phyloP scores from a whole-genome alignment of 1,284 basidiomycete genomes.

The Fomitopsis palustris region DNA sequence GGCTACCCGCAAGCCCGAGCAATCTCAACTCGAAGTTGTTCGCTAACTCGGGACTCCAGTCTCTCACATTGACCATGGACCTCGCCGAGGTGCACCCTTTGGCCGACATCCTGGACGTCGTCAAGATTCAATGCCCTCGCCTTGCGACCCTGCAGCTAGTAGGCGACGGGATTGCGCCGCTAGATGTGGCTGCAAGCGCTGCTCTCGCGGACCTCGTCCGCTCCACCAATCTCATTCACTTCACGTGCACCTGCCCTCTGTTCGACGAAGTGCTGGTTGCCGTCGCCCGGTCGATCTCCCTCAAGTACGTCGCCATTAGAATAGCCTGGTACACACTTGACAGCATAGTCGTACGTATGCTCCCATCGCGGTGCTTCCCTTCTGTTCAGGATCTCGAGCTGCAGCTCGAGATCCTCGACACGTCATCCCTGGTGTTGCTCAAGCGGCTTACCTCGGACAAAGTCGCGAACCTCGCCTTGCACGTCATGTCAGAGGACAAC shows the following conservation, averaged over 20 bases:
- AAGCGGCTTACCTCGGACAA: not conserved
- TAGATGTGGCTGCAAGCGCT: not conserved
- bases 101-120: not conserved
- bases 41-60: not conserved
- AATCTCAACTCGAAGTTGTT: not conserved
- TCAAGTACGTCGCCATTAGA: not conserved
- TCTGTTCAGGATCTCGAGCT: not conserved
- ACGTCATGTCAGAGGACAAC: not conserved
- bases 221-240: not conserved
- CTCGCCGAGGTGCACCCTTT: not conserved
- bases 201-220: not conserved
- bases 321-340: not conserved
- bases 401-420: not conserved
- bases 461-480: not conserved
- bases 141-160: not conserved
- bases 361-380: not conserved
- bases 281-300: not conserved
- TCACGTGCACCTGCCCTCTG: not conserved
- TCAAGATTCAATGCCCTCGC: not conserved
- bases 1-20: not conserved
- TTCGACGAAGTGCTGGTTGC: not conserved
- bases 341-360: not conserved
- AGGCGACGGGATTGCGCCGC: not conserved
- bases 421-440: not conserved
- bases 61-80: not conserved